phyloP scores from a whole-genome alignment of 1,284 basidiomycete genomes.

The Boletus nobilissimus region DNA sequence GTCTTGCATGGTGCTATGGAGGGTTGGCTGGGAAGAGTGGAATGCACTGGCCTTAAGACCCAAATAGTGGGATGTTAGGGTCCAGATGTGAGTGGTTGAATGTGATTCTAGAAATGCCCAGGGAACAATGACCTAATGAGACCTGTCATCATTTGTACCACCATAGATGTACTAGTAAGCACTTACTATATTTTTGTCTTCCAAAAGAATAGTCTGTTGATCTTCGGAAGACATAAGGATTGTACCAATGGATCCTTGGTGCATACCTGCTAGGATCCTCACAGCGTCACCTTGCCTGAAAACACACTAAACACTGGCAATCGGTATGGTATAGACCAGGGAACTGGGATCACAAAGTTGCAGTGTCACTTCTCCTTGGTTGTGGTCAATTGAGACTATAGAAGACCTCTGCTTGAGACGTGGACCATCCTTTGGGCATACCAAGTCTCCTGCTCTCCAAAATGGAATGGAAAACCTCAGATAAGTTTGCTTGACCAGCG shows the following conservation, averaged over 20 bases:
- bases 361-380: not conserved
- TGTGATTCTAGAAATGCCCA: not conserved
- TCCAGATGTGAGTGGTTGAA: not conserved
- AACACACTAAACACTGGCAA: not conserved
- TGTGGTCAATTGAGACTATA: not conserved
- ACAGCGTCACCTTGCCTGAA: not conserved
- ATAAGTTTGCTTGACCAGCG: not conserved
- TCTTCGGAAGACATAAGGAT: not conserved
- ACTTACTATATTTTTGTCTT: conserved; percentile 6
- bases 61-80: not conserved
- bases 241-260: not conserved
- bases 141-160: not conserved
- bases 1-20: not conserved
- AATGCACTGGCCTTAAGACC: not conserved
- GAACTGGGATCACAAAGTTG: not conserved
- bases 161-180: not conserved
- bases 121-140: not conserved
- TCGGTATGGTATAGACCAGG: not conserved
- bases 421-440: not conserved
- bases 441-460: not conserved
- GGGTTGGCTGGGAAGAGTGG: not conserved
- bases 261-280: not conserved
- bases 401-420: not conserved
- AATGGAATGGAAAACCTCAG: not conserved
- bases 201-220: not conserved